A percentile compares a stretch with the other conserved stretches of the same genome.
Conservation (phyloP, 257 asterid genomes). For the Nicotiana knightiana region DNA sequence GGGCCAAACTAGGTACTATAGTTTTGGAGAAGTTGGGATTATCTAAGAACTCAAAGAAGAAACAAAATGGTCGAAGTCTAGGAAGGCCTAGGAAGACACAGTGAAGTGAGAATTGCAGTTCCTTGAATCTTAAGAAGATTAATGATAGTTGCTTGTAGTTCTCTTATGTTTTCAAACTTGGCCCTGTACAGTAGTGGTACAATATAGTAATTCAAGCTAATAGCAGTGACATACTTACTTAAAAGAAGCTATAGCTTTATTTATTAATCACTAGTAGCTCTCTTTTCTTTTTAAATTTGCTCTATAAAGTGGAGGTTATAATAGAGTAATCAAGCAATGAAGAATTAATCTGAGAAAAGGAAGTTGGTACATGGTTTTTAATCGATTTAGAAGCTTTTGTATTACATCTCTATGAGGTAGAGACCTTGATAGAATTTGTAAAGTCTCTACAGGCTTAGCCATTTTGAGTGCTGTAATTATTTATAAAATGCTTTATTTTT, state of each 20-base stretch:
- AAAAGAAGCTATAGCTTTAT: background rate
- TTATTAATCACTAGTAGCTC: background rate
- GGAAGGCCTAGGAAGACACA: conserved; percentile 2
- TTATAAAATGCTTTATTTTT: background rate
- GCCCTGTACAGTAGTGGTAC: background rate
- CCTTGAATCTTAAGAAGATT: background rate
- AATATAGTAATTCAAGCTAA: background rate
- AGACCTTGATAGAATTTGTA: background rate
- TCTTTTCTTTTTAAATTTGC: background rate
- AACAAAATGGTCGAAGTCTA: background rate
- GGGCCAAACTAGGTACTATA: background rate
- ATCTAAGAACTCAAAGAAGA: background rate
- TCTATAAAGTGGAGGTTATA: background rate
- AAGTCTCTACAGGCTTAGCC: background rate
- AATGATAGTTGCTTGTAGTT: background rate
- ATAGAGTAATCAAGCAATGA: background rate
- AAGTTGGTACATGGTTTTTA: background rate
- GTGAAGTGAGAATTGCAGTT: background rate
- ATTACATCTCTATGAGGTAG: background rate
- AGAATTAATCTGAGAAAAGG: background rate
- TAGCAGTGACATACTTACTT: background rate
- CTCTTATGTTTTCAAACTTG: background rate
- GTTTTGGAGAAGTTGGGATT: background rate
- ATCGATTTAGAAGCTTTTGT: background rate
- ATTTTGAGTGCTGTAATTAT: background rate